Conservation (phyloP, 169 alveolate genomes). For the Fabrea salina region DNA sequence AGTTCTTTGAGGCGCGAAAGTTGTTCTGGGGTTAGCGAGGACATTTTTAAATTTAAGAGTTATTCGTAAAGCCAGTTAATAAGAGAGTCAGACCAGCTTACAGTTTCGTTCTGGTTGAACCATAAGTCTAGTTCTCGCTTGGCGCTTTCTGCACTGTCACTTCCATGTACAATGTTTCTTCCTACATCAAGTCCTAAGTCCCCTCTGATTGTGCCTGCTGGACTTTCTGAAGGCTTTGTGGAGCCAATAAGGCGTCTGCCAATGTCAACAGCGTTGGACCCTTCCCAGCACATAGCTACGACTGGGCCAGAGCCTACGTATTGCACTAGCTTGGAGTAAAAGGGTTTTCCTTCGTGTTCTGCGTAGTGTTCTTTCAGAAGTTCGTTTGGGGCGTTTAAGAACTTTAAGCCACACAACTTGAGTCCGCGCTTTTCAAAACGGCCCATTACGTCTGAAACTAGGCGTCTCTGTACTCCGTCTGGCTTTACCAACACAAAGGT, state of each 20-base stretch:
- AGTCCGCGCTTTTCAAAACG: slow-evolving; percentile 96
- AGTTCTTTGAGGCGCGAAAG: slow-evolving; percentile 37
- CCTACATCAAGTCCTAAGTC: slow-evolving; percentile 93
- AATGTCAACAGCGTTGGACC: slow-evolving; percentile 91
- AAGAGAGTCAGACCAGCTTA: slow-evolving; percentile 63
- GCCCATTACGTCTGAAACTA: slow-evolving; percentile 91
- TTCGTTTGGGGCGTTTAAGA: slow-evolving; percentile 81
- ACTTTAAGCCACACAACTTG: slow-evolving; percentile 93
- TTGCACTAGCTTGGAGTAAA: slow-evolving; percentile 88
- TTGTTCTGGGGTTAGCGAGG: slow-evolving; percentile 34
- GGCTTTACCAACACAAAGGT: slow-evolving; percentile 98
- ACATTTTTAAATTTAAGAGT: slow-evolving; percentile 21
- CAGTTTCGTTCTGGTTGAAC: slow-evolving; percentile 93
- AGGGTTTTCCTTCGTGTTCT: slow-evolving; percentile 91
- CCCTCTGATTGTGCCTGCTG: slow-evolving; percentile 95
- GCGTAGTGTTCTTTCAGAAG: slow-evolving; percentile 94
- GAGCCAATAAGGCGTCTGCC: slow-evolving; percentile 95
- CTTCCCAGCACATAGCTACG: slow-evolving; percentile 98
- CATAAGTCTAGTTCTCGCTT: slow-evolving; percentile 92
- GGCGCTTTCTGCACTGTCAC: slow-evolving; percentile 93
- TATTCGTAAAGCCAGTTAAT: slow-evolving; percentile 81
- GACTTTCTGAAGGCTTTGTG: slow-evolving; percentile 90
- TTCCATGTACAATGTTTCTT: slow-evolving; percentile 94
- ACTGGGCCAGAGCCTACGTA: slow-evolving; percentile 96
- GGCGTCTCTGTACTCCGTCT: slow-evolving; percentile 98